These are phyloP conservation scores for Paramecium pentaurelia DNA, from an alignment of 73 alveolate genomes.

Conservation along the genomic window DNA sequence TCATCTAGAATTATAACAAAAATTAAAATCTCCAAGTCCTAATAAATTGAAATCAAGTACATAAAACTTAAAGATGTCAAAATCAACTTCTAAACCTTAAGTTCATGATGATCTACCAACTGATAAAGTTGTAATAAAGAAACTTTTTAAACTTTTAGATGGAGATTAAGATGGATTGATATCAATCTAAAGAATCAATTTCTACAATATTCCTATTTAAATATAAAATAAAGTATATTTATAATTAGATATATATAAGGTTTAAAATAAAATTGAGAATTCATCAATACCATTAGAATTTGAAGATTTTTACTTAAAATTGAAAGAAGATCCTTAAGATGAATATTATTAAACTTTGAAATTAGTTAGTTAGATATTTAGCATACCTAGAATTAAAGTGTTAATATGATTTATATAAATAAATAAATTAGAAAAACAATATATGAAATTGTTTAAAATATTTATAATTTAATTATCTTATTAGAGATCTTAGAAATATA, in stretches of 20 bases:
- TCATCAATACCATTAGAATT: neutral
- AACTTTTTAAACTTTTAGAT: neutral
- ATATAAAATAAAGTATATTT: neutral
- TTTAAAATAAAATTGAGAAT: neutral
- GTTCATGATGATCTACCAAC: neutral
- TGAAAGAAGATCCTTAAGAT: neutral
- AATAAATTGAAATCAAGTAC: neutral
- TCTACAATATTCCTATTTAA: neutral
- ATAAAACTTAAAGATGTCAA: neutral
- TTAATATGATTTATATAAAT: neutral
- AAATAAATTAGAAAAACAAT: neutral
- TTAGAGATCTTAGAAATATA: no score
- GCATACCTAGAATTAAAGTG: slow-evolving; percentile 9
- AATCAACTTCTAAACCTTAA: neutral
- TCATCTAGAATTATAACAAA: neutral
- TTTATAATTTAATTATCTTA: no score
- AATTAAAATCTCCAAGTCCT: neutral
- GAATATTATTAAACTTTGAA: neutral
- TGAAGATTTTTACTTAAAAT: neutral
- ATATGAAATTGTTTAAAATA: neutral
- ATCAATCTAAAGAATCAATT: neutral
- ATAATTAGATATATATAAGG: neutral
- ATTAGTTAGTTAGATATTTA: neutral
- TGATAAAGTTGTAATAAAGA: neutral
- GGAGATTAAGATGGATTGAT: slow-evolving; percentile 8